Evolutionary conservation across 306 rosid genomes (phyloP), one percentile per base, ranked within the genome.

Genomic region (Cicer judaicum): DNA sequence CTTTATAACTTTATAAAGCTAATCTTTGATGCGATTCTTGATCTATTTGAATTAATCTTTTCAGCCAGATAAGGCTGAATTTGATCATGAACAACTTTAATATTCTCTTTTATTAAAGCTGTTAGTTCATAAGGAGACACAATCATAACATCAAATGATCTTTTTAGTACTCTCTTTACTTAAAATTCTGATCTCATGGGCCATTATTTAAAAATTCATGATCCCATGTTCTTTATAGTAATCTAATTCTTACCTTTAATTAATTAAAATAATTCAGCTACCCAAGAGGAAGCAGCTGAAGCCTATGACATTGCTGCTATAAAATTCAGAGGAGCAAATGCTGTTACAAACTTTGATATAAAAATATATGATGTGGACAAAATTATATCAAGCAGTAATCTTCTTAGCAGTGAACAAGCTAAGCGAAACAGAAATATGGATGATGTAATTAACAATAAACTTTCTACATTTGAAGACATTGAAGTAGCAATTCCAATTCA

Each of bases 271-370:
- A 75, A 55, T 64, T 55, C 46, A 93, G 98, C 95, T 82, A 90
- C 97, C 6, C 98, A 93, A 86, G 98, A 93, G 81, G 96, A 93
- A 86, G 98, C 98, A 47, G 98, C 96, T 11, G 98, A 93, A 79
- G 95, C 98, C 29, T 93, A 93, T 11, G 98, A 93, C 72, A 78
- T 93, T 48, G 97, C 98, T 4, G 98, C 98, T 47, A 93, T 93
- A 49, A 93, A 93, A 79, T 90, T 93, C 74, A 76, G 98, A 38
- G 98, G 98, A 62, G 75, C 78, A 15, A 89, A 86, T 82, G 97
- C 98, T 6, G 98, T 93, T 5, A 93, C 98, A 5, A 93, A 93
- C 82, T 93, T 93, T 48, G 92, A 89, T 60, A 87, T 90, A 49
- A 86, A 92, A 78, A 86, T 86, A 82, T 93, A 93, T 39, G 94